phyloP scores from a whole-genome alignment of 225 moss, liverwort and hornwort genomes.

The Straminergon stramineum region DNA sequence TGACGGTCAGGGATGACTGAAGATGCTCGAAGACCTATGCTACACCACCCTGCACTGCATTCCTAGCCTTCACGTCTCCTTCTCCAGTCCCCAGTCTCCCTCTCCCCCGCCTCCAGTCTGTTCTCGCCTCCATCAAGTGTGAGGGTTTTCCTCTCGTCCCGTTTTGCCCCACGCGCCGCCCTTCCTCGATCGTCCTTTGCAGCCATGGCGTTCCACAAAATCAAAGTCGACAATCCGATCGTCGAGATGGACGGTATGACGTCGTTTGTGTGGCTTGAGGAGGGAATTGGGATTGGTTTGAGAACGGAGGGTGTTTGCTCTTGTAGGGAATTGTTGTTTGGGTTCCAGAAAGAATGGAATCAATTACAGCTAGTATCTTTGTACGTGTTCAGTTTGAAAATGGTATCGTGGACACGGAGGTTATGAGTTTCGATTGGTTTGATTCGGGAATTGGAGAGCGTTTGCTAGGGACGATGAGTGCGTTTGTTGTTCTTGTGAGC shows the following conservation, averaged over 20 bases:
- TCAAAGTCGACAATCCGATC: background rate
- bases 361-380: background rate
- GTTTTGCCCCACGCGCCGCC: background rate
- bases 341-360: background rate
- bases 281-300: background rate
- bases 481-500: background rate
- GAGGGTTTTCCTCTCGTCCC: background rate
- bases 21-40: background rate
- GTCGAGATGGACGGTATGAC: background rate
- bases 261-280: background rate
- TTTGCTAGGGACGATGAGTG: too few relatives aligned
- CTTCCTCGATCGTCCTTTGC: background rate
- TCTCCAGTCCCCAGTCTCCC: background rate
- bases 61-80: background rate
- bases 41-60: background rate
- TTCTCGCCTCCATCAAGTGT: background rate
- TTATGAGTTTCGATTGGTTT: background rate
- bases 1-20: background rate
- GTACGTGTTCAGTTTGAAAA: background rate
- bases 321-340: background rate
- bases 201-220: background rate
- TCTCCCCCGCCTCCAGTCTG: too few relatives aligned
- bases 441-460: background rate
- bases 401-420: background rate
- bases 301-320: background rate